Conservation (phyloP, 768 basidiomycete genomes). For the Lactarius sp. region DNA sequence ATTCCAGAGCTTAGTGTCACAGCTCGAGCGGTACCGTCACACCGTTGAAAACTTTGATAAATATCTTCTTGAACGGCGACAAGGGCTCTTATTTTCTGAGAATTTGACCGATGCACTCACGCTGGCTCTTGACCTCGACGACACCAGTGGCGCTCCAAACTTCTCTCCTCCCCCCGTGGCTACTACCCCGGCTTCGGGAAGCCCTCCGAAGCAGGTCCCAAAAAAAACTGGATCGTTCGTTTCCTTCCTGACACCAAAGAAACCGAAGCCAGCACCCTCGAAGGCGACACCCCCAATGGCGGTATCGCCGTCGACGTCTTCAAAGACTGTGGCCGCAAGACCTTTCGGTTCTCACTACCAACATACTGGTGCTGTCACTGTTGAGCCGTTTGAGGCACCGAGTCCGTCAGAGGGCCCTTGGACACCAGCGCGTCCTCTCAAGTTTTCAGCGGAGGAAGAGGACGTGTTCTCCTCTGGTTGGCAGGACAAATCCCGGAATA, state of each 20-base stretch:
- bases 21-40: slow-evolving; percentile 76
- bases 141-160: slow-evolving; percentile 31
- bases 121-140: slow-evolving; percentile 59
- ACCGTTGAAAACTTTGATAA: slow-evolving; percentile 76
- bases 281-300: slow-evolving; percentile 30
- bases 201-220: slow-evolving; percentile 45
- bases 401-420: slow-evolving; percentile 57
- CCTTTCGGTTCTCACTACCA: slow-evolving; percentile 86
- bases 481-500: slow-evolving; percentile 34
- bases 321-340: slow-evolving; percentile 53
- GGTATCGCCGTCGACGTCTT: slow-evolving; percentile 41
- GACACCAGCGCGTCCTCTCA: slow-evolving; percentile 49
- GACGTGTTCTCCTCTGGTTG: slow-evolving; percentile 61
- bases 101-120: slow-evolving; percentile 87
- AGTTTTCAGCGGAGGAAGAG: slow-evolving; percentile 60
- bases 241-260: slow-evolving; percentile 77
- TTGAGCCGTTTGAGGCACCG: slow-evolving; percentile 66
- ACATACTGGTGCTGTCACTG: slow-evolving; percentile 60
- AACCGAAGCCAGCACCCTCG: slow-evolving; percentile 43
- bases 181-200: slow-evolving; percentile 33
- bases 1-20: slow-evolving; percentile 71
- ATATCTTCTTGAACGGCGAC: slow-evolving; percentile 78
- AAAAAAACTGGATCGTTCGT: slow-evolving; percentile 59
- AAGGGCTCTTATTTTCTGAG: slow-evolving; percentile 87
- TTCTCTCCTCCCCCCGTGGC: slow-evolving; percentile 28